phyloP scores from a whole-genome alignment of 805 yeast genomes.

The Wickerhamomyces silvicola region DNA sequence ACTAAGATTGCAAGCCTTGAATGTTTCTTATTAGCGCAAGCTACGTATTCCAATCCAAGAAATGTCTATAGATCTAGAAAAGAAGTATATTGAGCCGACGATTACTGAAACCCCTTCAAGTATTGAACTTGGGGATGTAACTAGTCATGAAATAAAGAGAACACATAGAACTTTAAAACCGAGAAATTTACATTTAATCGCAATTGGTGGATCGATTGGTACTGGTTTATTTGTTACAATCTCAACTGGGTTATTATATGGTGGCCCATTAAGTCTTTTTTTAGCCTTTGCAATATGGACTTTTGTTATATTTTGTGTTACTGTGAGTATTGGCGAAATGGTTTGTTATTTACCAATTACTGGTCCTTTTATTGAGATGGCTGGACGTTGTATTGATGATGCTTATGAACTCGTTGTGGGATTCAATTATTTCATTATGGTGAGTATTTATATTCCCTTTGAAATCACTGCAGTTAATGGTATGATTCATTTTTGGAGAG shows the following conservation, averaged over 20 bases:
- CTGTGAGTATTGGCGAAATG: constrained; percentile 57
- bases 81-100: background rate
- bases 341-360: constrained; percentile 57
- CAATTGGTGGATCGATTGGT: constrained; percentile 63
- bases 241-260: constrained; percentile 46
- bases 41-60: too few species aligned
- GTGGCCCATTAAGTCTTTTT: constrained; percentile 50
- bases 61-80: too few species aligned
- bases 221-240: constrained; percentile 59
- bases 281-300: constrained; percentile 62
- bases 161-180: constrained; percentile 33
- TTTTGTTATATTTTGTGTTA: constrained; percentile 54
- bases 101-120: background rate
- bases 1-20: too few species aligned
- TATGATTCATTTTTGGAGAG: constrained; percentile 68
- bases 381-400: constrained; percentile 57
- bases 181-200: constrained; percentile 57
- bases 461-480: constrained; percentile 61
- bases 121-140: background rate
- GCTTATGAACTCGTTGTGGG: constrained; percentile 68
- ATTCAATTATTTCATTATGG: constrained; percentile 52
- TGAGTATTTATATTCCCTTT: constrained; percentile 52
- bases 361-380: constrained; percentile 58
- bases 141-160: too few species aligned
- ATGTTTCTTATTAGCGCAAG: too few species aligned